Percentiles rank a stretch among this genome's conserved stretches.
Conservation (phyloP, 2,329 filamentous ascomycete species). For the Cyphellophora attinorum region DNA sequence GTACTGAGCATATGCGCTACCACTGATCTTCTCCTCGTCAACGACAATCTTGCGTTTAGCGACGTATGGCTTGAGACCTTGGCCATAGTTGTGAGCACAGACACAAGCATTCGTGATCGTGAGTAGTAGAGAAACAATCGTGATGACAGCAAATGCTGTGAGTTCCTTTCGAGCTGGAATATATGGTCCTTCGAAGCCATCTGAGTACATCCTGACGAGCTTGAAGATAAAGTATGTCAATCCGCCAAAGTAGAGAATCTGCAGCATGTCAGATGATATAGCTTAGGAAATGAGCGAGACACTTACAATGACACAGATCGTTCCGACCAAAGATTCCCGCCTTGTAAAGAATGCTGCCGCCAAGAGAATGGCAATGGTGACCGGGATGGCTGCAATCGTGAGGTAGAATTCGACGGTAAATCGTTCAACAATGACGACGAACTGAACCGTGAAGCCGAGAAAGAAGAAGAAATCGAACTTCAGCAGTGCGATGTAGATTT, state of each 20-base stretch:
- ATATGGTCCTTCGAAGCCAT: slow-evolving; percentile 52
- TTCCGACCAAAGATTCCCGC: slow-evolving; percentile 70
- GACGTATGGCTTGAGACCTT: slow-evolving; percentile 81
- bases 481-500: slow-evolving; percentile 94
- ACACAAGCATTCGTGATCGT: slow-evolving; percentile 81
- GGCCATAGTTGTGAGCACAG: slow-evolving; percentile 84
- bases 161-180: slow-evolving; percentile 71
- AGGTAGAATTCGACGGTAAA: slow-evolving; percentile 67
- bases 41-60: slow-evolving; percentile 9
- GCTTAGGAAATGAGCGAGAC: not conserved
- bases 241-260: slow-evolving; percentile 74
- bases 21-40: slow-evolving; percentile 16
- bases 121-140: slow-evolving; percentile 74
- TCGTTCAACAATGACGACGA: slow-evolving; percentile 79
- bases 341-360: slow-evolving; percentile 78
- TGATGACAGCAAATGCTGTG: slow-evolving; percentile 89
- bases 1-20: slow-evolving; percentile 12
- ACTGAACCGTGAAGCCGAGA: slow-evolving; percentile 95
- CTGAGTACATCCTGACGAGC: slow-evolving; percentile 86
- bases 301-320: slow-evolving; percentile 61
- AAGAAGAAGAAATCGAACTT: slow-evolving; percentile 99
- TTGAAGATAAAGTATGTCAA: slow-evolving; percentile 98
- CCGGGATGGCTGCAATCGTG: slow-evolving; percentile 79
- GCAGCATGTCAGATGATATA: slow-evolving; percentile 1
- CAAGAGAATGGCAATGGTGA: slow-evolving; percentile 82